Base-by-base conservation (phyloP, 495 filamentous ascomycete species). In the Xanthoparmelia taractica region DNA sequence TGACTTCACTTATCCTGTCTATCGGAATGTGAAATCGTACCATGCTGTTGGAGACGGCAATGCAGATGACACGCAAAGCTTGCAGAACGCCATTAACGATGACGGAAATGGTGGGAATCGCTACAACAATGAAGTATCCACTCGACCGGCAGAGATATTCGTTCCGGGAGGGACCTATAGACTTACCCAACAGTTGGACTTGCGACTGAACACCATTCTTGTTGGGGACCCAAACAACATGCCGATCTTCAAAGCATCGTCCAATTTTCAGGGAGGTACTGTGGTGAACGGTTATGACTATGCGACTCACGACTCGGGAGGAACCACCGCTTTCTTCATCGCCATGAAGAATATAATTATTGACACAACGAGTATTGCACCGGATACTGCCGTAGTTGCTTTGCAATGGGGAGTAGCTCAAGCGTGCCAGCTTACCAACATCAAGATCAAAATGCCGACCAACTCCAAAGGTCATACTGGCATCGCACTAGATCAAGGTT, bases 401-500 rank as follows among this genome's bases (percentile, higher is more conserved):
- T 68, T 80, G 1, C 74, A 76, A 63, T 92, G 88, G 88, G 85
- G 85, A 0, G 86, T 86, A 29, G 84, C 85, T 18, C 73, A 90
- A 68, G 85, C 85, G 11, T 85, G 85, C n/a, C 86, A 85, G 64
- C 72, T 90, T 57, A 85, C 88, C 63, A 91, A 92, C 69, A 73
- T 89, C 41, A 78, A 79, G 36, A 89, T 92, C 73, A 79, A 82
- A 63, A 89, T 92, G 87, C 72, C 73, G 2, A 79, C 73, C 11
- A 73, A 72, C 29, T 72, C 77, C 0, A 77, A 74, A 47, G 80
- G 78, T 7, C 84, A 89, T 61, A 76, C 83, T 43, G 89, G 88
- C 31, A 66, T 92, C 61, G 88, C 86, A 63, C 84, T 86, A 27
- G 84, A 89, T 64, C 82, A 81, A 55, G 88, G 86, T 52, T 73